A percentile compares a stretch with the other conserved stretches of the same genome.
These are phyloP conservation scores for Coniochaeta sp. DNA, from an alignment of 2,329 filamentous ascomycete genomes.

Conservation along the genomic window DNA sequence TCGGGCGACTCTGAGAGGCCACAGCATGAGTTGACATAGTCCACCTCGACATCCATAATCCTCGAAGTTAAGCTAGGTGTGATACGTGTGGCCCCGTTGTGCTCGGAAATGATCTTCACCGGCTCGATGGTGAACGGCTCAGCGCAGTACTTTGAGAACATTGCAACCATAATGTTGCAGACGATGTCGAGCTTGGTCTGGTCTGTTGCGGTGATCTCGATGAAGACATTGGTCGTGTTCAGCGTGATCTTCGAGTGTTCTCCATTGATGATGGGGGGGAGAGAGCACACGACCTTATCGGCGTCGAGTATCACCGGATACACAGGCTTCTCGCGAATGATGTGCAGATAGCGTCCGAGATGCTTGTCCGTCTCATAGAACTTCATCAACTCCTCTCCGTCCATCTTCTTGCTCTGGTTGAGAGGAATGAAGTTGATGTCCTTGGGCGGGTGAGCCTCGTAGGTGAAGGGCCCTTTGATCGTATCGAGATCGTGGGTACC, in stretches of 20 bases:
- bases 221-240: conserved; percentile 87
- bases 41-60: conserved; percentile 72
- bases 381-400: conserved; percentile 79
- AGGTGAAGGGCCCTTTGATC: conserved; percentile 89
- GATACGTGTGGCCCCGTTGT: conserved; percentile 77
- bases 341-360: conserved; percentile 82
- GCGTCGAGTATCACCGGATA: conserved; percentile 96
- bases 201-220: conserved; percentile 94
- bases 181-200: conserved; percentile 95
- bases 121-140: conserved; percentile 92
- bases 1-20: conserved; percentile 70
- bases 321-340: conserved; percentile 86
- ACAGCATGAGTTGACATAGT: conserved; percentile 90
- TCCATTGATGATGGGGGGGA: conserved; percentile 96
- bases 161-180: conserved; percentile 89
- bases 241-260: conserved; percentile 94
- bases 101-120: conserved; percentile 82
- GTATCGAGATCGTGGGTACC: conserved; percentile 96
- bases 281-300: conserved; percentile 78
- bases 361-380: conserved; percentile 96
- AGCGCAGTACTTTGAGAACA: conserved; percentile 89
- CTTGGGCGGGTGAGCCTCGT: conserved; percentile 86
- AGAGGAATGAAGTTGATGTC: conserved; percentile 86
- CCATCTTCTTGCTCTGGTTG: conserved; percentile 87
- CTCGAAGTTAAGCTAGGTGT: conserved; percentile 76